These are phyloP conservation scores for Trichaptum fuscoviolaceum DNA, from an alignment of 768 basidiomycete genomes.

Conservation along the genomic window DNA sequence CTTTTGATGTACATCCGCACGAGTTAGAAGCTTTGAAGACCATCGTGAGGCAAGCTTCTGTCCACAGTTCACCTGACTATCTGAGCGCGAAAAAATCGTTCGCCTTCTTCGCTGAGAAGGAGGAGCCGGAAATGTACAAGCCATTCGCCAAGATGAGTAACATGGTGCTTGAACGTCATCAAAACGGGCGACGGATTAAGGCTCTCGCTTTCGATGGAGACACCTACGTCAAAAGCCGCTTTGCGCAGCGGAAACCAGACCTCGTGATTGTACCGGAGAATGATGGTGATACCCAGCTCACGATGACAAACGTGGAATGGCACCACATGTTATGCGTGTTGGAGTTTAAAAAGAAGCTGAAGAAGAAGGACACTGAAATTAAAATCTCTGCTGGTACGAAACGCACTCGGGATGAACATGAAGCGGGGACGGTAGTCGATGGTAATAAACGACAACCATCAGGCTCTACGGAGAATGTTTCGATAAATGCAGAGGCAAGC, in stretches of 20 bases:
- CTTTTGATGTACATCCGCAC: background rate
- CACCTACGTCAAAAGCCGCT: background rate
- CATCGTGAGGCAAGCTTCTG: background rate
- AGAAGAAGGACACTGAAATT: background rate
- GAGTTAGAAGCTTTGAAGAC: background rate
- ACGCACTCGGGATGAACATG: background rate
- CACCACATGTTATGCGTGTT: background rate
- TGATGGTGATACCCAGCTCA: background rate
- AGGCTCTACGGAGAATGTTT: background rate
- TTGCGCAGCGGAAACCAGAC: background rate
- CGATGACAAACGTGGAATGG: background rate
- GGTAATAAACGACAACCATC: background rate
- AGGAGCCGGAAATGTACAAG: background rate
- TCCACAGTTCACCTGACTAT: background rate
- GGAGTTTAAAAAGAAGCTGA: background rate
- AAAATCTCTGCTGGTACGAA: background rate
- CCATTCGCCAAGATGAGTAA: background rate
- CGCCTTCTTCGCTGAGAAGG: background rate
- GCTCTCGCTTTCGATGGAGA: background rate
- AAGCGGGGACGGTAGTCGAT: background rate
- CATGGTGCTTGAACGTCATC: background rate
- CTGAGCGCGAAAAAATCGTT: background rate
- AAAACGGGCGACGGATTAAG: background rate
- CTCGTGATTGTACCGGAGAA: background rate
- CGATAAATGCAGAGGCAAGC: background rate